Evolutionary conservation across 257 asterid species (phyloP).

Genomic region (Gardenia jasminoides): DNA sequence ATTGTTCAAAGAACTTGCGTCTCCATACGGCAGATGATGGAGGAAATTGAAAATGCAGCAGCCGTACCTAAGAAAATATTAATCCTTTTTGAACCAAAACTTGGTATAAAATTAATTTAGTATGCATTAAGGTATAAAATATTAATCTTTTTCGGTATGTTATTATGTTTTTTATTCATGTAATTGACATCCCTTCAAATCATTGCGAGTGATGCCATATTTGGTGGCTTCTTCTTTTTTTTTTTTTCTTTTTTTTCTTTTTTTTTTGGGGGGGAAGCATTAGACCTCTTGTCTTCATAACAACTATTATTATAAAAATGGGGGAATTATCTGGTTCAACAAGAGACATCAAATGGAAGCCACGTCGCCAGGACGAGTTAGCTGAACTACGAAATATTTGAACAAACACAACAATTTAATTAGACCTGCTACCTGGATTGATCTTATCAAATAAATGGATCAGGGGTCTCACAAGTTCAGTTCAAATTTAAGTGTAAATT

Average conservation of each 20-base stretch:
- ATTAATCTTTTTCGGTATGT: no score
- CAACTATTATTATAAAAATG: not conserved
- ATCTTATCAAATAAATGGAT: not conserved
- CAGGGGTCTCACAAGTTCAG: no score
- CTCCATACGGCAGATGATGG: no score
- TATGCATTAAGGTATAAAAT: not conserved
- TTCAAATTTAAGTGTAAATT: no score
- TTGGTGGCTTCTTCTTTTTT: not conserved
- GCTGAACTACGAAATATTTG: not conserved
- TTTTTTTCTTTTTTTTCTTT: not conserved
- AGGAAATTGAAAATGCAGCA: no score
- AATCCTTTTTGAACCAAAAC: not conserved
- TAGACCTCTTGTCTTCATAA: no score
- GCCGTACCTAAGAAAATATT: no score
- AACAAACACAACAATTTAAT: not conserved
- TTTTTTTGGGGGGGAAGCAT: no score
- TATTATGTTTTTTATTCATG: not conserved
- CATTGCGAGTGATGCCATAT: not conserved
- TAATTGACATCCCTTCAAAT: not conserved
- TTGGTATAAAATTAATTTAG: not conserved
- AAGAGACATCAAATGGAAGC: not conserved
- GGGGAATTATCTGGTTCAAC: no score
- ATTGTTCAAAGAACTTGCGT: no score
- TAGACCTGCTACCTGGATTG: not conserved
- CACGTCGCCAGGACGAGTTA: not conserved